Evolutionary conservation across 2,329 filamentous ascomycete species (phyloP).

Genomic region (Ilyonectria destructans): DNA sequence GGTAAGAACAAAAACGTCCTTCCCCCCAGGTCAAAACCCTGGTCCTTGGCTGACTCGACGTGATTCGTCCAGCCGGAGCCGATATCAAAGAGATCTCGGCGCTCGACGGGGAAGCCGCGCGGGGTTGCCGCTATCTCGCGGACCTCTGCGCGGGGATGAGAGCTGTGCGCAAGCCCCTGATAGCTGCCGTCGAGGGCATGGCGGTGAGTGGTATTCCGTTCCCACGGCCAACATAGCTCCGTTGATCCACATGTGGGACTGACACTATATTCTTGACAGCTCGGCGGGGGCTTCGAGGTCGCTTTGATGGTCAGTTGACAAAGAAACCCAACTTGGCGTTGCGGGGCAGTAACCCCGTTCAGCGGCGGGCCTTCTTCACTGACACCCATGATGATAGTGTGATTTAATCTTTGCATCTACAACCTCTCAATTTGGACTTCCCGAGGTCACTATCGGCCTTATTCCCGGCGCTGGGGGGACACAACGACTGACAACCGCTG

Average conservation of each 20-base stretch:
- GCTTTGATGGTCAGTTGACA: conserved; percentile 59
- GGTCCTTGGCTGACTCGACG: background rate
- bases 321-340: too few species aligned
- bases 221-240: background rate
- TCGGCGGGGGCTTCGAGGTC: conserved; percentile 67
- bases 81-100: conserved; percentile 55
- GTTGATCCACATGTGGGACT: conserved; percentile 13
- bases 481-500: conserved; percentile 57
- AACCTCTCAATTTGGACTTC: conserved; percentile 56
- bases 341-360: too few species aligned
- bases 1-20: conserved; percentile 42
- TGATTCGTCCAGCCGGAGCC: conserved; percentile 50
- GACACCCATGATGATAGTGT: conserved; percentile 48
- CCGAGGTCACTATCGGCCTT: conserved; percentile 58
- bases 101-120: conserved; percentile 53
- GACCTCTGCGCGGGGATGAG: conserved; percentile 58
- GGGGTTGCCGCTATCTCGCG: conserved; percentile 55
- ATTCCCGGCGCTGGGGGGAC: conserved; percentile 60
- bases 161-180: conserved; percentile 61
- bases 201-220: conserved; percentile 57
- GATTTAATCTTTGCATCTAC: conserved; percentile 58
- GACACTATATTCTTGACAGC: conserved; percentile 49
- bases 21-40: background rate
- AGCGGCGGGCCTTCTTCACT: background rate
- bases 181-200: conserved; percentile 66